Evolutionary conservation across 2,329 filamentous ascomycete species (phyloP).

Genomic region (Berkeleyomyces rouxiae): DNA sequence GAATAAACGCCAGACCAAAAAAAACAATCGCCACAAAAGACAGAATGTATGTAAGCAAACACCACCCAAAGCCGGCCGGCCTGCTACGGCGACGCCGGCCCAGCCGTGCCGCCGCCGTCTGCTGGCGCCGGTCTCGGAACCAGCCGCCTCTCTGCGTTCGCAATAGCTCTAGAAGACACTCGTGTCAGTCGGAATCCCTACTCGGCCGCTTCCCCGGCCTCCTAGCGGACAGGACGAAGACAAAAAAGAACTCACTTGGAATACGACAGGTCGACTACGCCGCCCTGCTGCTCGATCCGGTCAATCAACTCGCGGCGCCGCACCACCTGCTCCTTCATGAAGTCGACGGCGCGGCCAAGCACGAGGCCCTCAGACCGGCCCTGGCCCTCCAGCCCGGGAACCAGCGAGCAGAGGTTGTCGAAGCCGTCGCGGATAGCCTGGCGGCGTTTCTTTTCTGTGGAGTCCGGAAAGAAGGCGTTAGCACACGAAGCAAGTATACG

Average conservation of each 20-base stretch:
- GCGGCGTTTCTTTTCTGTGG: constrained; percentile 28
- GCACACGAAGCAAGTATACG: not conserved
- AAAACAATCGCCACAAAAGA: not conserved
- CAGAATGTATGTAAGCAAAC: not conserved
- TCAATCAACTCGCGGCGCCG: constrained; percentile 41
- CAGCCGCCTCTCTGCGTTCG: constrained; percentile 6
- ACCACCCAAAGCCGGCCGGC: not conserved
- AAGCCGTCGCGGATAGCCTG: constrained; percentile 67
- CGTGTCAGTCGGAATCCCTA: not conserved
- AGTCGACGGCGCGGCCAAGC: constrained; percentile 53
- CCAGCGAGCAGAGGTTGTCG: constrained; percentile 61
- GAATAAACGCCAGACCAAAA: not conserved
- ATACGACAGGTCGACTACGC: constrained; percentile 28
- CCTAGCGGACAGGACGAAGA: not conserved
- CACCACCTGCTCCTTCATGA: constrained; percentile 42
- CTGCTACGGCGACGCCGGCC: not conserved
- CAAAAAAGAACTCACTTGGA: constrained; percentile 3
- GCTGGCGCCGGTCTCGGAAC: not conserved
- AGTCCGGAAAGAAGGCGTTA: constrained; percentile 13
- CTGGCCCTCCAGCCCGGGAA: constrained; percentile 68
- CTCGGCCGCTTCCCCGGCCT: too few species aligned
- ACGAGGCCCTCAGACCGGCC: constrained; percentile 74
- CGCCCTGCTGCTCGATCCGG: constrained; percentile 41
- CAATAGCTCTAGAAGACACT: constrained; percentile 3
- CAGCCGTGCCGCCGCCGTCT: not conserved